A percentile compares a stretch with the other conserved stretches of the same genome.
Conservation (phyloP, 2,329 filamentous ascomycete species). For the Dothistroma pini region DNA sequence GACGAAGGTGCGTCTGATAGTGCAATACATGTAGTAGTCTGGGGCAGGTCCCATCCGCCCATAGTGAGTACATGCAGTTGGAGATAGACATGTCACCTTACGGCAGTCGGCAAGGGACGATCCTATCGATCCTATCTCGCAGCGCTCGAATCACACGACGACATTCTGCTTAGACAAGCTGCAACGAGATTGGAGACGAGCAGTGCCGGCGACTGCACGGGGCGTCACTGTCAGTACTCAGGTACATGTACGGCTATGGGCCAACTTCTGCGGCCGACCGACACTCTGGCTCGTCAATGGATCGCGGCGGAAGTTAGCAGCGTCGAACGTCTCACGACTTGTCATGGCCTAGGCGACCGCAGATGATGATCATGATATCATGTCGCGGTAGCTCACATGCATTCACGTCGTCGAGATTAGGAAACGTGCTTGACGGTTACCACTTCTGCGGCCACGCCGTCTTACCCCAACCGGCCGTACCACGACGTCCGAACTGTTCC, state of each 20-base stretch:
- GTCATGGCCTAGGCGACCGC: constrained; percentile 8
- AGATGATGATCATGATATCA: too few species aligned
- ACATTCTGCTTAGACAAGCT: background rate
- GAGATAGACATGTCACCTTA: background rate
- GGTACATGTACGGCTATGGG: too few species aligned
- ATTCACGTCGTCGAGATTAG: background rate
- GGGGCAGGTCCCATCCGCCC: background rate
- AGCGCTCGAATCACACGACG: background rate
- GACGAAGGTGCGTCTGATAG: background rate
- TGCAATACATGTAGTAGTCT: too few species aligned
- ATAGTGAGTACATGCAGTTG: background rate
- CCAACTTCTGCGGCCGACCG: background rate
- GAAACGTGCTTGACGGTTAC: background rate
- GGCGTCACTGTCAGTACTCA: background rate
- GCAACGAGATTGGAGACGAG: background rate
- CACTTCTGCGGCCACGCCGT: background rate
- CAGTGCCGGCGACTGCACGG: background rate
- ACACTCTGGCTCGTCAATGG: constrained; percentile 1
- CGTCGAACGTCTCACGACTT: background rate
- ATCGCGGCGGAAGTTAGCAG: background rate
- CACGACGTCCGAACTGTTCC: background rate
- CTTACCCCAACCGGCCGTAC: background rate
- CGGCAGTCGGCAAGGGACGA: background rate
- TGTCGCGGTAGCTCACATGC: background rate
- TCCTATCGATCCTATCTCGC: background rate